Percentiles rank a stretch among this genome's conserved stretches.
phyloP scores from a whole-genome alignment of 164 flowering plant genomes.

The Pachysandra terminalis region DNA sequence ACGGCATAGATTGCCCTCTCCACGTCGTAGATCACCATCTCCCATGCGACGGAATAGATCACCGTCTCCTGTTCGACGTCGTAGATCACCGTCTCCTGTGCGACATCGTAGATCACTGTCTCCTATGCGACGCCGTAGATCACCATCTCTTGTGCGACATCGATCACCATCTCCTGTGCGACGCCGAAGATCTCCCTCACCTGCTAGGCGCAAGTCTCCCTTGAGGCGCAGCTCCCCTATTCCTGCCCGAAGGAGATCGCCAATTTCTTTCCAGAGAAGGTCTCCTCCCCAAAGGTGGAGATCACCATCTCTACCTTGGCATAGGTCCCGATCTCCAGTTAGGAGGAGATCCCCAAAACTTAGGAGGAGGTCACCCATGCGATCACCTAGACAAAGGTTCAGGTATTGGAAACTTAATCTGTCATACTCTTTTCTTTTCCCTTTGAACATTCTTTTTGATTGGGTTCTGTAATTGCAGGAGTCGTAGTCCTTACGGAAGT shows the following conservation, averaged over 20 bases:
- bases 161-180: conserved; percentile 22
- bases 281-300: conserved; percentile 35
- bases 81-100: conserved; percentile 32
- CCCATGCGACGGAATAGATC: conserved; percentile 1
- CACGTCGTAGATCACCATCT: conserved; percentile 19
- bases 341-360: conserved; percentile 33
- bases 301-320: conserved; percentile 23
- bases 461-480: conserved; percentile 15
- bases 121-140: conserved; percentile 29
- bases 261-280: conserved; percentile 24
- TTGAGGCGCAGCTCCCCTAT: conserved; percentile 42
- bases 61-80: conserved; percentile 17
- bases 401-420: conserved; percentile 29
- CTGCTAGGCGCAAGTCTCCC: conserved; percentile 35
- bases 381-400: conserved; percentile 35
- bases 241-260: conserved; percentile 32
- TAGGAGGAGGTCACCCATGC: conserved; percentile 42
- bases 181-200: conserved; percentile 29
- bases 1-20: conserved; percentile 14
- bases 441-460: not conserved
- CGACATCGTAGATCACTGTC: conserved; percentile 36
- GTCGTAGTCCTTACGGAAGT: conserved; percentile 27
- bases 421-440: not conserved
- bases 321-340: conserved; percentile 27
- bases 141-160: conserved; percentile 15